phyloP scores from a whole-genome alignment of 352 stramenopile species.

The Phytophthora constricta region DNA sequence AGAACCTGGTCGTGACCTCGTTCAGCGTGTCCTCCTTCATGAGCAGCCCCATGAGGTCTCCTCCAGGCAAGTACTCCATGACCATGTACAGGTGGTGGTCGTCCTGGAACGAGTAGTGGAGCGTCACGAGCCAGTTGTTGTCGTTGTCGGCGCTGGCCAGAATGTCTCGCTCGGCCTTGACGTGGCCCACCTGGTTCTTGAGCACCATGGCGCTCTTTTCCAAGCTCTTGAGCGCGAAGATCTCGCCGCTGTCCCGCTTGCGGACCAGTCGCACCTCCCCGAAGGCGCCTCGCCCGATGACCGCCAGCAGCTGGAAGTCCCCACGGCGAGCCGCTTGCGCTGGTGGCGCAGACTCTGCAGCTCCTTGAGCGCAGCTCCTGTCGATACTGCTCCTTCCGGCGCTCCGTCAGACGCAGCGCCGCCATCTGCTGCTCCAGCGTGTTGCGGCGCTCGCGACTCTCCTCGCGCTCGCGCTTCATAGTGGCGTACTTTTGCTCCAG shows the following conservation, averaged over 20 bases:
- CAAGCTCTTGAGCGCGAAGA: constrained; percentile 94
- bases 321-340: constrained; percentile 82
- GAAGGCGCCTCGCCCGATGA: constrained; percentile 99
- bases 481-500: constrained; percentile 90
- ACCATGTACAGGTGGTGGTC: constrained; percentile 92
- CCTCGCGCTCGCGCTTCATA: constrained; percentile 90
- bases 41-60: constrained; percentile 99
- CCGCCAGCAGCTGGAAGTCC: constrained; percentile 97
- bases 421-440: constrained; percentile 88
- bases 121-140: constrained; percentile 96
- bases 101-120: constrained; percentile 98
- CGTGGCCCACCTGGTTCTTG: constrained; percentile 96
- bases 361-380: constrained; percentile 79
- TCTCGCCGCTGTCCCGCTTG: constrained; percentile 83
- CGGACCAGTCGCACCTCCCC: constrained; percentile 95
- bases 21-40: constrained; percentile 98
- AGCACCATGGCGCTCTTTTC: constrained; percentile 92
- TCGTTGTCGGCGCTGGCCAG: constrained; percentile 93
- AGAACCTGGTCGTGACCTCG: constrained; percentile 92
- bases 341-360: constrained; percentile 82
- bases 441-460: constrained; percentile 76
- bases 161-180: constrained; percentile 97
- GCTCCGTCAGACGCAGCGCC: constrained; percentile 76
- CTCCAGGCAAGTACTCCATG: constrained; percentile 99
- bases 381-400: constrained; percentile 81